These are phyloP conservation scores for Pholiota molesta DNA, from an alignment of 768 basidiomycete species.

Conservation along the genomic window DNA sequence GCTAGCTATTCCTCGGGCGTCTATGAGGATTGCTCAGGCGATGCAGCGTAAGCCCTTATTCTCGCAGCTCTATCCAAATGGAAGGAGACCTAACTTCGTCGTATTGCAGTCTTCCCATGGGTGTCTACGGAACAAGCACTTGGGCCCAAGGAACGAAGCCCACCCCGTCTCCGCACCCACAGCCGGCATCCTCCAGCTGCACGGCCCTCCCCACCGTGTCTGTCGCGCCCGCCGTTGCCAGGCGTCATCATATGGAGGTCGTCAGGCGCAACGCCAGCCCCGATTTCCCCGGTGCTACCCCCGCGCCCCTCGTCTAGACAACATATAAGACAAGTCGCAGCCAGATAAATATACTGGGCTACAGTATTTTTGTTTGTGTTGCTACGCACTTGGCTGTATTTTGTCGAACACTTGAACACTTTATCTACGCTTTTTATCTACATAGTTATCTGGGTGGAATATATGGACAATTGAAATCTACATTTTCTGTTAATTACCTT, in stretches of 20 bases:
- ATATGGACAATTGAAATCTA: too few species aligned
- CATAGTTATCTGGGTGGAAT: too few species aligned
- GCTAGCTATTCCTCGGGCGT: constrained; percentile 60
- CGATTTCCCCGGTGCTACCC: constrained; percentile 18
- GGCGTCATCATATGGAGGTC: constrained; percentile 1
- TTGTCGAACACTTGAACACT: too few species aligned
- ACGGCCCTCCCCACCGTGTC: constrained; percentile 38
- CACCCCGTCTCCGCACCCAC: constrained; percentile 62
- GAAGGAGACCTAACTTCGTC: neutral
- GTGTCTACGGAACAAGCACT: constrained; percentile 72
- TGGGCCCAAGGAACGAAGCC: constrained; percentile 64
- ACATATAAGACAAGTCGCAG: neutral
- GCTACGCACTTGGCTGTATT: neutral
- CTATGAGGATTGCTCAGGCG: constrained; percentile 70
- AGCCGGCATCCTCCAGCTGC: constrained; percentile 69
- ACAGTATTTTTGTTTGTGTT: neutral
- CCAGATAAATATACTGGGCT: neutral
- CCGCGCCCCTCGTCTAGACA: constrained; percentile 13
- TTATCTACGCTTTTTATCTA: too few species aligned
- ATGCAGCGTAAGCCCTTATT: constrained; percentile 46
- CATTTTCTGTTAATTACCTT: too few species aligned
- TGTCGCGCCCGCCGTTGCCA: constrained; percentile 27
- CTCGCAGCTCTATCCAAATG: neutral
- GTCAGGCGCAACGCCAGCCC: constrained; percentile 10
- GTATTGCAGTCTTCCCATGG: constrained; percentile 54